Conservation (phyloP, 768 basidiomycete genomes). For the Chlorophyllum brunneum region DNA sequence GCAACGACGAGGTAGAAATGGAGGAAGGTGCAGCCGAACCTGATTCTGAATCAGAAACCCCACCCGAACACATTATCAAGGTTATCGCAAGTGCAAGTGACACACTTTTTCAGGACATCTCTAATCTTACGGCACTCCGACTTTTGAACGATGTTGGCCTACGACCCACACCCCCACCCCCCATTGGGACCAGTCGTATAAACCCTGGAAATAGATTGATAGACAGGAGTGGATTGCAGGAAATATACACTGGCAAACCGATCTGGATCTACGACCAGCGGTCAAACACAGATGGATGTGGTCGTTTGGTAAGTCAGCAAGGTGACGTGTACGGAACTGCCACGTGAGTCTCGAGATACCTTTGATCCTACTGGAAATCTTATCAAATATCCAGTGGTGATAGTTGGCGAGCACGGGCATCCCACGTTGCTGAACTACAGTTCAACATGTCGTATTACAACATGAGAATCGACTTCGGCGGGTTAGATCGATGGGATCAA, state of each 20-base stretch:
- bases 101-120: slow-evolving; percentile 41
- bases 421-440: slow-evolving; percentile 72
- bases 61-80: slow-evolving; percentile 40
- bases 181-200: slow-evolving; percentile 41
- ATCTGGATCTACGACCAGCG: slow-evolving; percentile 73
- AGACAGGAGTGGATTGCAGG: slow-evolving; percentile 65
- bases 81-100: slow-evolving; percentile 40
- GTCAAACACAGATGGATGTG: slow-evolving; percentile 66
- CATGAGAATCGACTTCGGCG: slow-evolving; percentile 74
- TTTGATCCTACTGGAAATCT: not conserved
- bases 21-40: slow-evolving; percentile 26
- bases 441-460: slow-evolving; percentile 55
- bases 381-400: slow-evolving; percentile 50
- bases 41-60: slow-evolving; percentile 25
- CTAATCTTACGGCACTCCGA: slow-evolving; percentile 64
- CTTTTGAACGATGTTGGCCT: slow-evolving; percentile 71
- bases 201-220: slow-evolving; percentile 54
- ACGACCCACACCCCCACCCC: slow-evolving; percentile 46
- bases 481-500: slow-evolving; percentile 70
- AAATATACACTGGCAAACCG: slow-evolving; percentile 62
- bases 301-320: slow-evolving; percentile 57
- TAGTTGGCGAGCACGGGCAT: slow-evolving; percentile 73
- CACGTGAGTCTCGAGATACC: slow-evolving; percentile 46
- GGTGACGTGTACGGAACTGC: slow-evolving; percentile 74
- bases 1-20: slow-evolving; percentile 19